These are phyloP conservation scores for Cylindrotheca fusiformis DNA, from an alignment of 108 stramenopile genomes.

Conservation along the genomic window DNA sequence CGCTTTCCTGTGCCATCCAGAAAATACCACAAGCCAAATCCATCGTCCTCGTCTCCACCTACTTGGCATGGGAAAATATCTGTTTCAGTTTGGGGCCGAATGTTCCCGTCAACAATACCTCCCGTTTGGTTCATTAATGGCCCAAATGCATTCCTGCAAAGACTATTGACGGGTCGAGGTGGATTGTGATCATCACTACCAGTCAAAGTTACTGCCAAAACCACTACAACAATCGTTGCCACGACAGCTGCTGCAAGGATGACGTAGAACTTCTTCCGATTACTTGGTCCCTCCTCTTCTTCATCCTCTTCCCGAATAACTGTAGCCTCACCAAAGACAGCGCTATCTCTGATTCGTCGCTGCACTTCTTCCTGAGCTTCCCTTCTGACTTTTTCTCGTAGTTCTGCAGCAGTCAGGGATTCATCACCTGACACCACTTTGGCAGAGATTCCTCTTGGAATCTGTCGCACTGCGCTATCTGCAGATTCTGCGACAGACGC, in stretches of 20 bases:
- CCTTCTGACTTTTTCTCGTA: not conserved
- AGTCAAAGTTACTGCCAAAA: not conserved
- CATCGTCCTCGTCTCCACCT: slow-evolving; percentile 1
- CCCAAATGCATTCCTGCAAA: slow-evolving; percentile 4
- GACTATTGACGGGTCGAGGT: not conserved
- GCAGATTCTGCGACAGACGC: no score
- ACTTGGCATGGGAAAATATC: slow-evolving; percentile 4
- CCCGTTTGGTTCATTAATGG: slow-evolving; percentile 2
- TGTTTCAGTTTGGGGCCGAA: not conserved
- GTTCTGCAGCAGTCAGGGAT: not conserved
- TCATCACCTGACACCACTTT: not conserved
- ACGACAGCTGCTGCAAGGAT: not conserved
- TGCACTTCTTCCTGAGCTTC: not conserved
- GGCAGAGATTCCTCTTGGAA: not conserved
- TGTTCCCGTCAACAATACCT: slow-evolving; percentile 5
- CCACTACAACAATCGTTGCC: slow-evolving; percentile 3
- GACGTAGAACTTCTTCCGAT: not conserved
- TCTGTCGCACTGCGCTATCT: no score
- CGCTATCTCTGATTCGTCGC: not conserved
- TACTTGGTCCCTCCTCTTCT: not conserved
- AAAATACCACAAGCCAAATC: slow-evolving; percentile 19
- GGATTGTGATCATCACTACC: not conserved
- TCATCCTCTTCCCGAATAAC: slow-evolving; percentile 1
- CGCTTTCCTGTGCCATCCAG: slow-evolving; percentile 8
- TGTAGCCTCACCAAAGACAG: not conserved